Conservation (phyloP, 2,329 filamentous ascomycete genomes). For the Ascochyta pisi region DNA sequence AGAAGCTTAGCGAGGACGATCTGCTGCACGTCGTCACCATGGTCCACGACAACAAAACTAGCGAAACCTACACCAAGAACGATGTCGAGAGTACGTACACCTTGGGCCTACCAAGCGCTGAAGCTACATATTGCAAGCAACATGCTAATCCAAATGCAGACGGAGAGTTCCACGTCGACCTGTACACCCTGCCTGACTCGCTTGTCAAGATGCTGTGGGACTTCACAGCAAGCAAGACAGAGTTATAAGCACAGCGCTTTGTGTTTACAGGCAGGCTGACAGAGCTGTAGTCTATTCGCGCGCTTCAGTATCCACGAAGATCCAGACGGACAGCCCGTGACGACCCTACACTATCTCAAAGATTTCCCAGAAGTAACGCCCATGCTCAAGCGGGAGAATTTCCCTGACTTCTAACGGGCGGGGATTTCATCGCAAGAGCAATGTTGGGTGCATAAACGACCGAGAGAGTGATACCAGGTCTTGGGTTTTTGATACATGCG, state of each 20-base stretch:
- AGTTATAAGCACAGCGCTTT: conserved; percentile 33
- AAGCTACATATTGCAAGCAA: background rate
- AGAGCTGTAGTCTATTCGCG: background rate
- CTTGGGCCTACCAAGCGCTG: background rate
- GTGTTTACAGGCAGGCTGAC: conserved; percentile 5
- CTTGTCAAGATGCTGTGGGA: conserved; percentile 97
- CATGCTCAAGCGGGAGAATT: background rate
- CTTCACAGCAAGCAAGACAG: conserved; percentile 61
- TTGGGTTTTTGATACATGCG: background rate
- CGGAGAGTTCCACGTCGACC: conserved; percentile 96
- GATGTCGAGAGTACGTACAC: conserved; percentile 85
- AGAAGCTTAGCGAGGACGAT: conserved; percentile 91
- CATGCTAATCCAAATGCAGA: conserved; percentile 59
- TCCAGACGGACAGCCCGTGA: too few species aligned
- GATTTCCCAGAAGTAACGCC: background rate
- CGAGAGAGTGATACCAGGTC: background rate
- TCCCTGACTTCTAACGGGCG: background rate
- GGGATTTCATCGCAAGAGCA: background rate
- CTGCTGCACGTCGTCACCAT: conserved; percentile 94
- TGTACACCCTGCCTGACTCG: conserved; percentile 92
- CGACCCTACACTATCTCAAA: background rate
- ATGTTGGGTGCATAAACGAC: background rate
- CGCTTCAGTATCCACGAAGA: background rate
- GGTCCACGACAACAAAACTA: conserved; percentile 95
- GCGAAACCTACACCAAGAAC: conserved; percentile 95